Conservation (phyloP, 257 asterid genomes). For the Leptodermis oblonga region DNA sequence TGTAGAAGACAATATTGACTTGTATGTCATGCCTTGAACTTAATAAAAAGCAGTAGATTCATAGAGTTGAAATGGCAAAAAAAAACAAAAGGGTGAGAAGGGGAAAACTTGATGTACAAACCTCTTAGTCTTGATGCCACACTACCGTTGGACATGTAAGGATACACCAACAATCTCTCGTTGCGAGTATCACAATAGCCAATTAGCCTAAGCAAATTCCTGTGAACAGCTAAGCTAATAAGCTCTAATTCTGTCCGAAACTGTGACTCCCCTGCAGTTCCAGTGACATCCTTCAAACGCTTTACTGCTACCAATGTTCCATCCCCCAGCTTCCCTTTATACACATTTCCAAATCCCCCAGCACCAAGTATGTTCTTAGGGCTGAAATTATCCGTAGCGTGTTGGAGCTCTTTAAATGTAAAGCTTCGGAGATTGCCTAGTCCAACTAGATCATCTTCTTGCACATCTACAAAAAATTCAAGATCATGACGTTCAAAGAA, state of each 20-base stretch:
- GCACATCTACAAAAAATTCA: slow-evolving; percentile 43
- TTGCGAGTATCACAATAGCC: slow-evolving; percentile 73
- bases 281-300: slow-evolving; percentile 72
- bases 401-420: slow-evolving; percentile 82
- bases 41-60: not conserved
- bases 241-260: slow-evolving; percentile 80
- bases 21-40: slow-evolving; percentile 9
- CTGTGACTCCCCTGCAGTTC: slow-evolving; percentile 81
- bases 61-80: not conserved
- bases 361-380: slow-evolving; percentile 84
- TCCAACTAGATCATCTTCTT: slow-evolving; percentile 64
- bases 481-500: not conserved
- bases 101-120: slow-evolving; percentile 11
- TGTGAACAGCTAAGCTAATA: slow-evolving; percentile 88
- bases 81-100: not conserved
- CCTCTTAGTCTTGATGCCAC: slow-evolving; percentile 89
- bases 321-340: slow-evolving; percentile 60
- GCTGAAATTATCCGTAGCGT: slow-evolving; percentile 75
- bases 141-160: slow-evolving; percentile 93
- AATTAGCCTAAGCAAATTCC: slow-evolving; percentile 69
- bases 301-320: slow-evolving; percentile 77
- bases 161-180: slow-evolving; percentile 89
- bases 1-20: not conserved
- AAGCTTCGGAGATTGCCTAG: slow-evolving; percentile 73
- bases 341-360: slow-evolving; percentile 94